A percentile compares a stretch with the other conserved stretches of the same genome.
phyloP scores from a whole-genome alignment of 345 rosid species.

The Hypericum perforatum region DNA sequence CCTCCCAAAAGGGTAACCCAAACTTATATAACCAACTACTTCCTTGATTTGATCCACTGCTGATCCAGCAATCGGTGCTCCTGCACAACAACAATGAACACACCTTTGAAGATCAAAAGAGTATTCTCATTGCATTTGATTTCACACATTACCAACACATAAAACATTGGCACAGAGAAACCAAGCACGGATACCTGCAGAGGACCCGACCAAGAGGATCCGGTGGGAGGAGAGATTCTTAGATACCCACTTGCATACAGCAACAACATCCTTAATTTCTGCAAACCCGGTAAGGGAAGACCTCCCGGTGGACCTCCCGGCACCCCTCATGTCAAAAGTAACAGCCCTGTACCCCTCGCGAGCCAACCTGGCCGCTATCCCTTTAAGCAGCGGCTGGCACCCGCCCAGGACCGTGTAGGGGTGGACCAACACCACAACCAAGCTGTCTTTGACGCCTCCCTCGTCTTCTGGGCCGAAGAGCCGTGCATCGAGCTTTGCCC shows the following conservation, averaged over 20 bases:
- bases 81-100: conserved; percentile 24
- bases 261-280: conserved; percentile 72
- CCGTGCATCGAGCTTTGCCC: conserved; percentile 43
- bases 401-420: conserved; percentile 85
- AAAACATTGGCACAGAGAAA: neutral
- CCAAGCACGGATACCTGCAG: conserved; percentile 46
- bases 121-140: too few relatives aligned
- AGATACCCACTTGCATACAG: conserved; percentile 73
- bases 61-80: conserved; percentile 93
- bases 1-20: conserved; percentile 87
- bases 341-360: conserved; percentile 49
- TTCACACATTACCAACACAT: neutral
- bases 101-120: too few relatives aligned
- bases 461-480: conserved; percentile 46
- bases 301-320: conserved; percentile 69
- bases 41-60: conserved; percentile 68
- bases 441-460: conserved; percentile 19
- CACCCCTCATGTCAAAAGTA: conserved; percentile 93
- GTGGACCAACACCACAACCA: conserved; percentile 71
- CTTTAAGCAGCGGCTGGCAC: conserved; percentile 59
- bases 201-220: conserved; percentile 84
- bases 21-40: conserved; percentile 69
- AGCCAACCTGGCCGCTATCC: conserved; percentile 63
- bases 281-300: conserved; percentile 82
- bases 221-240: conserved; percentile 34